Evolutionary conservation across 176 grass and related monocot species (phyloP), one percentile per base, ranked within the genome.

Genomic region (bread wheat (Triticum aestivum)): DNA sequence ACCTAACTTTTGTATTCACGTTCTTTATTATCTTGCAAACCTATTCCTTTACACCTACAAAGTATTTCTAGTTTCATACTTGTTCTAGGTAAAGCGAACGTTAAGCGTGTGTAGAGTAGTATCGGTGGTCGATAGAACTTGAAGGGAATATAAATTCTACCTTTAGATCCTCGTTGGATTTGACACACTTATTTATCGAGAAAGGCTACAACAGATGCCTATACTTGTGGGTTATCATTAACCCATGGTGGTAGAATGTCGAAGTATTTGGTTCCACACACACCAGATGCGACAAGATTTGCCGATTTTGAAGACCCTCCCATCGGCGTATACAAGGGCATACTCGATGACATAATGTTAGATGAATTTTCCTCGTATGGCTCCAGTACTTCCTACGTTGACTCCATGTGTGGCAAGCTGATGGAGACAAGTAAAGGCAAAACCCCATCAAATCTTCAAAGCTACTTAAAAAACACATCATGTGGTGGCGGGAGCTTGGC

Each of bases 271-370:
- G 10, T 11, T n/a, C 23, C 88, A 10, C 9, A 49, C 20, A 34
- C 63, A 30, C 39, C 11, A 1, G 11, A 49, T 70, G 8, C 33
- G 32, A 86, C 39, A 59, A 26, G 75, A 9, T 20, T 26, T 6
- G 67, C 79, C 3, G 37, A 24, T 81, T 56, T 64, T 0, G 8
- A 44, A 54, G 27, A 67, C 69, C 61, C 20, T 69, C 82, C 24
- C 63, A 11, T 75, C 6, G 79, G 20, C 4, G 35, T 73, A 69
- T 30, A 64, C 75, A n/a, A 77, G 32, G 83, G 70, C 35, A 84
- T 83, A 39, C 14, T 78, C 56, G 34, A 82, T 72, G 75, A 41
- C 14, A 30, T 0, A 32, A 52, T 62, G 35, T 8, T 64, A 38
- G 17, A 38, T 27, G 8, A 42, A 10, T 56, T 75, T 56, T 39